Evolutionary conservation across 169 alveolate species (phyloP).

Genomic region (Pseudocohnilembus persalinus): DNA sequence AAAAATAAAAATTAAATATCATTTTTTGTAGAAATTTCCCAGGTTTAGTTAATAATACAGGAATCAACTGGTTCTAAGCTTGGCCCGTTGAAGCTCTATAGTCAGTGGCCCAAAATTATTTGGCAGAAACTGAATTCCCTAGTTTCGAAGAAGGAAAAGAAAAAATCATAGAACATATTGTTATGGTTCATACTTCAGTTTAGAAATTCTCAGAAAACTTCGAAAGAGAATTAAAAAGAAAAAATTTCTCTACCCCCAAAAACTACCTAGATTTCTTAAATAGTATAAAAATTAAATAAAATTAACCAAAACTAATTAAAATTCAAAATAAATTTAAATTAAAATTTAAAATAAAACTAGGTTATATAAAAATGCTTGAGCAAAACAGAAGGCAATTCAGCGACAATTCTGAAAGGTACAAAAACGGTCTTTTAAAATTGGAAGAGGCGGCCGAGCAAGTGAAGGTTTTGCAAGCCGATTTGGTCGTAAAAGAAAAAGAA

Average conservation of each 20-base stretch:
- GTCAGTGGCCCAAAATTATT: conserved; percentile 71
- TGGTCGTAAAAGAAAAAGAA: conserved; percentile 86
- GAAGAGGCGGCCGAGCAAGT: conserved; percentile 89
- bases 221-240: conserved; percentile 82
- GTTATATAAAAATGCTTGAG: conserved; percentile 76
- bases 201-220: conserved; percentile 83
- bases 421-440: conserved; percentile 90
- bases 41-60: conserved; percentile 75
- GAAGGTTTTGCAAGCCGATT: conserved; percentile 77
- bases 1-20: too few relatives aligned
- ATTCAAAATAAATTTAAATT: too few relatives aligned
- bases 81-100: conserved; percentile 86
- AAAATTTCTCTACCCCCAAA: conserved; percentile 90
- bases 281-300: too few relatives aligned
- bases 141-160: conserved; percentile 75
- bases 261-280: conserved; percentile 90
- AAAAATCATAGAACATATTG: conserved; percentile 80
- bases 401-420: conserved; percentile 79
- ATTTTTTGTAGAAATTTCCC: conserved; percentile 91
- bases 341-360: neutral
- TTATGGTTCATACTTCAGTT: conserved; percentile 82
- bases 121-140: conserved; percentile 59
- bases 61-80: conserved; percentile 81
- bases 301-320: neutral
- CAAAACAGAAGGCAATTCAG: conserved; percentile 78